A percentile compares a stretch with the other conserved stretches of the same genome.
Conservation (phyloP, 225 moss, liverwort and hornwort genomes). For the Pseudisothecium myosuroides region DNA sequence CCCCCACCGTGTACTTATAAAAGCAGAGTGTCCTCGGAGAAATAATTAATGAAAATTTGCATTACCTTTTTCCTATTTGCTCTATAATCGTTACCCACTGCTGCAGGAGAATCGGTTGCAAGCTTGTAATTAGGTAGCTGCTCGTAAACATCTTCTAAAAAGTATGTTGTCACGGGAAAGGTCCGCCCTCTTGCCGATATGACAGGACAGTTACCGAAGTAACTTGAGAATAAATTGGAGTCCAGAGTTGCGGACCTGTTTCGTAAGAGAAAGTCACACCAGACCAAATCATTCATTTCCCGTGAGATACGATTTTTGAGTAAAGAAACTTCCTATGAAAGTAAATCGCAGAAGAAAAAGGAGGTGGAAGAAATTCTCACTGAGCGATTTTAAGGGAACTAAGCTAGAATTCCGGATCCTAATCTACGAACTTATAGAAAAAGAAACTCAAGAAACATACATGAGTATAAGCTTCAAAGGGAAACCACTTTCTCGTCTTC, state of each 20-base stretch:
- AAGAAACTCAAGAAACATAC: conserved; percentile 21
- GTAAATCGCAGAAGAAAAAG: not conserved
- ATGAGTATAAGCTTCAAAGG: conserved; percentile 89
- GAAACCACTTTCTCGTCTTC: conserved; percentile 49
- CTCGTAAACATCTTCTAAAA: conserved; percentile 90
- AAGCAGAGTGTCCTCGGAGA: not conserved
- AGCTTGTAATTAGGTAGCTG: conserved; percentile 77
- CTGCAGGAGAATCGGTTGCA: conserved; percentile 85
- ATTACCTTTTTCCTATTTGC: conserved; percentile 72
- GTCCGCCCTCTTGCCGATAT: conserved; percentile 91
- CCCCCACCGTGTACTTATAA: not conserved
- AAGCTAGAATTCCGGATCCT: not conserved
- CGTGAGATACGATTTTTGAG: not conserved
- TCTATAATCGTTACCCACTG: conserved; percentile 67
- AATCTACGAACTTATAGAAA: not conserved
- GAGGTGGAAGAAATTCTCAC: not conserved
- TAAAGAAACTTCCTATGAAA: not conserved
- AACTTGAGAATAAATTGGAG: conserved; percentile 83
- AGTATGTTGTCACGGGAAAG: conserved; percentile 73
- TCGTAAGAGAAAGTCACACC: not conserved
- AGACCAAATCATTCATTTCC: not conserved
- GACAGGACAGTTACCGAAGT: conserved; percentile 80
- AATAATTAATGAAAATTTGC: not conserved
- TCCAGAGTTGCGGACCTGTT: conserved; percentile 94
- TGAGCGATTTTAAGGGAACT: not conserved